Evolutionary conservation across 257 asterid species (phyloP).

Genomic region (Solanum virginianum): DNA sequence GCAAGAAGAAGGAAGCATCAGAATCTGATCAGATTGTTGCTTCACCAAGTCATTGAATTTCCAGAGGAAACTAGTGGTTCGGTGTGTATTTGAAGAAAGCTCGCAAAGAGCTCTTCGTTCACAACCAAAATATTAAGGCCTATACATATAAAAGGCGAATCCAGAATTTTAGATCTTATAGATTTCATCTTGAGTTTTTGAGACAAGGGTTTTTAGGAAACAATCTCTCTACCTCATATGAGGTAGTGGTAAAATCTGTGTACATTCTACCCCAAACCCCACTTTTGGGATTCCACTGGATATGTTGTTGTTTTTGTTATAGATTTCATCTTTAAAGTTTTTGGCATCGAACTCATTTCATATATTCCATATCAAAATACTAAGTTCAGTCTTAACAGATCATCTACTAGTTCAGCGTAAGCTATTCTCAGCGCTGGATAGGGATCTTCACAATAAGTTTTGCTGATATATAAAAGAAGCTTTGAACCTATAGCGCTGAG

Average conservation of each 20-base stretch:
- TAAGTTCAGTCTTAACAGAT: neutral
- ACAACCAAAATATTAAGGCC: neutral
- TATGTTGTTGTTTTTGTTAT: too few species aligned
- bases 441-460: too few species aligned
- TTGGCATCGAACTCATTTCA: neutral
- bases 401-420: too few species aligned
- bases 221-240: too few species aligned
- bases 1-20: slow-evolving; percentile 39
- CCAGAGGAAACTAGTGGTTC: neutral
- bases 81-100: neutral
- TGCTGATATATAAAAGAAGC: too few species aligned
- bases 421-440: too few species aligned
- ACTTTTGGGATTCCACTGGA: too few species aligned
- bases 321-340: neutral
- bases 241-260: too few species aligned
- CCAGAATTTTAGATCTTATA: neutral
- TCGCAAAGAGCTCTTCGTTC: neutral
- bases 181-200: too few species aligned
- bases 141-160: neutral
- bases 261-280: too few species aligned
- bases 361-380: neutral
- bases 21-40: slow-evolving; percentile 23
- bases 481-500: neutral
- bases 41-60: neutral
- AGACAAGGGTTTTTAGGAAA: too few species aligned